These are phyloP conservation scores for Rhamnella rubrinervis DNA, from an alignment of 331 rosid genomes.

Conservation along the genomic window DNA sequence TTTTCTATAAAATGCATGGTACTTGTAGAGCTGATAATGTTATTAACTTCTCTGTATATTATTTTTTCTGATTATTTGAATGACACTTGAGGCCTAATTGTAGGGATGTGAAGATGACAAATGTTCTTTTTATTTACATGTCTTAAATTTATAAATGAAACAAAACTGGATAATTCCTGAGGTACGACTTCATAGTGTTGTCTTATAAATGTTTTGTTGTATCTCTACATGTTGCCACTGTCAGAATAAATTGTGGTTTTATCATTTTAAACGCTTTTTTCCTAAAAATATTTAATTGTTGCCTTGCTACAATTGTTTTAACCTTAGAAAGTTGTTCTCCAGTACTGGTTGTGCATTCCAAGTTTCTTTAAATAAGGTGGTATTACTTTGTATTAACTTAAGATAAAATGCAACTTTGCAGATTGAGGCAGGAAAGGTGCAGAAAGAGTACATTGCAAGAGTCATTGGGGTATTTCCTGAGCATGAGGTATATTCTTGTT, in stretches of 20 bases:
- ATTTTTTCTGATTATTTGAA: background rate
- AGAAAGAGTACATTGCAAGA: conserved; percentile 83
- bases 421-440: conserved; percentile 86
- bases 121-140: no score
- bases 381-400: background rate
- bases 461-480: conserved; percentile 80
- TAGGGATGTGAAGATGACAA: background rate
- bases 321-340: no score
- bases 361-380: background rate
- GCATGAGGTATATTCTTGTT: conserved; percentile 55
- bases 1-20: background rate
- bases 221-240: no score
- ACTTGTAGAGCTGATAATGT: background rate
- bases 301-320: no score
- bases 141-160: conserved; percentile 1
- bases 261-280: no score
- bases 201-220: no score
- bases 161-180: no score
- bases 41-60: background rate
- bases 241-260: no score
- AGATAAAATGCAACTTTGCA: conserved; percentile 34
- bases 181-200: no score
- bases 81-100: background rate
- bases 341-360: conserved; percentile 1
- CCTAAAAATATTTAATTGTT: no score